Evolutionary conservation across 768 basidiomycete genomes (phyloP).

Genomic region (Kwoniella sp.): DNA sequence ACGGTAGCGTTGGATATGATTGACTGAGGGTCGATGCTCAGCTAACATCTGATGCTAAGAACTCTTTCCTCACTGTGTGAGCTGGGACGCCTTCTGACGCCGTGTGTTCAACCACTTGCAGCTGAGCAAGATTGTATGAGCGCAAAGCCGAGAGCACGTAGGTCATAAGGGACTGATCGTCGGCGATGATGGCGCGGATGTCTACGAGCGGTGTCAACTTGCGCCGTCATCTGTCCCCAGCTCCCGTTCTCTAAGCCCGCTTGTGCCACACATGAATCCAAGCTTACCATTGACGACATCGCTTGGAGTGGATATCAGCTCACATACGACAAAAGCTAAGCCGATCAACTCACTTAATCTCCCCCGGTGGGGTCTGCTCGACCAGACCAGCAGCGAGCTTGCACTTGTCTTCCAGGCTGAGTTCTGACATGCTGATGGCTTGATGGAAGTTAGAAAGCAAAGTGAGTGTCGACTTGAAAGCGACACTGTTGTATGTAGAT

Average conservation of each 20-base stretch:
- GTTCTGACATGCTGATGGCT: slow-evolving; percentile 28
- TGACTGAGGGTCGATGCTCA: slow-evolving; percentile 64
- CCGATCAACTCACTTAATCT: slow-evolving; percentile 62
- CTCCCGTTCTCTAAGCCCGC: too few species aligned
- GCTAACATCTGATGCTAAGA: not conserved
- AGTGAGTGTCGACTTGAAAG: too few species aligned
- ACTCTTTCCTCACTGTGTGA: slow-evolving; percentile 60
- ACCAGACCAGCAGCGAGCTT: slow-evolving; percentile 66
- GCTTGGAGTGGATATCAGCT: slow-evolving; percentile 18
- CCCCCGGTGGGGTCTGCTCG: slow-evolving; percentile 86
- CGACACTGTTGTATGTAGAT: too few species aligned
- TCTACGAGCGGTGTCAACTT: slow-evolving; percentile 54
- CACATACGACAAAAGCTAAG: not conserved
- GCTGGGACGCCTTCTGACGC: slow-evolving; percentile 54
- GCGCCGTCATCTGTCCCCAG: not conserved
- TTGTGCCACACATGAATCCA: too few species aligned
- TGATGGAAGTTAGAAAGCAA: too few species aligned
- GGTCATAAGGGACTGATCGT: slow-evolving; percentile 75
- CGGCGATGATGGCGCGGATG: slow-evolving; percentile 79
- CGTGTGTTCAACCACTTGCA: slow-evolving; percentile 79
- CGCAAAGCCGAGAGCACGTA: slow-evolving; percentile 72
- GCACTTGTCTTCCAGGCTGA: slow-evolving; percentile 32
- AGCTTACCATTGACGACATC: slow-evolving; percentile 80
- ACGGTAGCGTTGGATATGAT: slow-evolving; percentile 73
- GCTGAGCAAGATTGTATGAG: slow-evolving; percentile 83